A percentile compares a stretch with the other conserved stretches of the same genome.
Evolutionary conservation across 2,329 filamentous ascomycete species (phyloP).

Genomic region (Leptographium radiaticola): DNA sequence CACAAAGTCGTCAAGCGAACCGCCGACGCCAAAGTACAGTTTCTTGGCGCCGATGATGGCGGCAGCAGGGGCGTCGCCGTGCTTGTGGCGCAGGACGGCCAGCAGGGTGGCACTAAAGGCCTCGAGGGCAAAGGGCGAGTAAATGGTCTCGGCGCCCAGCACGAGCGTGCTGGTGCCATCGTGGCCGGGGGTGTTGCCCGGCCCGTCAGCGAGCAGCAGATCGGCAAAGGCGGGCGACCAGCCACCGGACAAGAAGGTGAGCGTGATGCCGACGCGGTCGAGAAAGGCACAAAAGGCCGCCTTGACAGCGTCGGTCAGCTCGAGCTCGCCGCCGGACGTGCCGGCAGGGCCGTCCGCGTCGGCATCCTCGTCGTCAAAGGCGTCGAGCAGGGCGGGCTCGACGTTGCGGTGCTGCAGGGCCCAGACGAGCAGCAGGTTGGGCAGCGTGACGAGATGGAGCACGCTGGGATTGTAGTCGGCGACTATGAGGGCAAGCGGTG

Average conservation of each 20-base stretch:
- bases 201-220: conserved; percentile 31
- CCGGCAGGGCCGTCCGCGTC: conserved; percentile 50
- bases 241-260: conserved; percentile 61
- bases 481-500: conserved; percentile 46
- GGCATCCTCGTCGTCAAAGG: conserved; percentile 33
- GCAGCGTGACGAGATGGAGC: conserved; percentile 63
- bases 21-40: conserved; percentile 75
- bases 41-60: conserved; percentile 64
- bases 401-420: conserved; percentile 30
- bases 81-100: conserved; percentile 38
- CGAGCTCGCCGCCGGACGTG: conserved; percentile 47
- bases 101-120: conserved; percentile 58
- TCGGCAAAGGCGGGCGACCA: conserved; percentile 56
- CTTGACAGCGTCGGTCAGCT: conserved; percentile 46
- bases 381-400: conserved; percentile 21
- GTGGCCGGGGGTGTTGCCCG: neutral
- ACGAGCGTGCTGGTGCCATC: conserved; percentile 32
- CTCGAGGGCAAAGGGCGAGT: conserved; percentile 57
- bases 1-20: conserved; percentile 65
- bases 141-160: conserved; percentile 71
- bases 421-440: conserved; percentile 65
- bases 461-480: conserved; percentile 74
- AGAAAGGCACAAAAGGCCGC: conserved; percentile 45
- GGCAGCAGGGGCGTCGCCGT: conserved; percentile 28
- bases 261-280: conserved; percentile 30